Evolutionary conservation across 2,329 filamentous ascomycete species (phyloP).

Genomic region (Cladosporium colombiae): DNA sequence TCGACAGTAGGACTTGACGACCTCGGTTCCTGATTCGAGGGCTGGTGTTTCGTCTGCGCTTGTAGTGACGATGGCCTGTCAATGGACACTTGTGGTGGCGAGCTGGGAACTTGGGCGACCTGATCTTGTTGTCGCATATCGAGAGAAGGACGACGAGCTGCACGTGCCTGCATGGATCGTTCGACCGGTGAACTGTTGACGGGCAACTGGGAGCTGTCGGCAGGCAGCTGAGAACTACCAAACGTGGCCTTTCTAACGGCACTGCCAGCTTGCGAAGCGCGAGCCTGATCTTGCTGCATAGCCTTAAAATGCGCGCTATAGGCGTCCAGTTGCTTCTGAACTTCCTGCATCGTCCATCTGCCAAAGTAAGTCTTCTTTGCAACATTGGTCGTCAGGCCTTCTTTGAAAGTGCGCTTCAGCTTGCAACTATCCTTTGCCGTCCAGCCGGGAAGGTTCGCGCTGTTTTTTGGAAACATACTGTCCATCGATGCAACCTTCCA

Average conservation of each 20-base stretch:
- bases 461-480: constrained; percentile 9
- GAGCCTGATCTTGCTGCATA: not conserved
- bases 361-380: constrained; percentile 11
- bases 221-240: constrained; percentile 11
- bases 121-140: not conserved
- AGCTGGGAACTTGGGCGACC: constrained; percentile 1
- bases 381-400: not conserved
- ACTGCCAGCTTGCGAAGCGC: not conserved
- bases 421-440: constrained; percentile 19
- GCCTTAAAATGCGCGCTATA: constrained; percentile 5
- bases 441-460: constrained; percentile 12
- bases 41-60: not conserved
- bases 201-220: constrained; percentile 12
- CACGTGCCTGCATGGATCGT: constrained; percentile 15
- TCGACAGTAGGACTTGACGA: constrained; percentile 11
- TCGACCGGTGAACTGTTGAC: constrained; percentile 14
- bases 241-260: not conserved
- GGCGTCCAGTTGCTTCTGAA: constrained; percentile 11
- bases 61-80: not conserved
- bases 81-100: not conserved
- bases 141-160: constrained; percentile 6
- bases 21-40: not conserved
- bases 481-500: constrained; percentile 15
- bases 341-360: constrained; percentile 8
- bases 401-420: constrained; percentile 5